phyloP scores from a whole-genome alignment of 208 protist genomes.

The Leishmania guyanensis region DNA sequence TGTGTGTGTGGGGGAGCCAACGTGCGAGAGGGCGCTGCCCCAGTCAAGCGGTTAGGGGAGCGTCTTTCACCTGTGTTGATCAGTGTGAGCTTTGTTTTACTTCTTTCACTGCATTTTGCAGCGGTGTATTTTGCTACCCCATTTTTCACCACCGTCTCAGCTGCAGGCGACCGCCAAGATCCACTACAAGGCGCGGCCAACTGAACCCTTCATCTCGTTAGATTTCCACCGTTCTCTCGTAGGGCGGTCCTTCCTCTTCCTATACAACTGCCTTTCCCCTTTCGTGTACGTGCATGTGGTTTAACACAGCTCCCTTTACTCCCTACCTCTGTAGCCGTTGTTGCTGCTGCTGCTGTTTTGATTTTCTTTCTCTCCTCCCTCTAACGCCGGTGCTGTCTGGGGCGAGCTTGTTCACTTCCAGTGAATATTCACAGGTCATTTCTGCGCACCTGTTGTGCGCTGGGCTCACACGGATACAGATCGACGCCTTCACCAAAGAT shows the following conservation, averaged over 20 bases:
- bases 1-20: too few relatives aligned
- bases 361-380: background rate
- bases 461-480: background rate
- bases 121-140: background rate
- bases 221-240: background rate
- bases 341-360: background rate
- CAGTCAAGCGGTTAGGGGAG: too few relatives aligned
- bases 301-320: background rate
- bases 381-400: background rate
- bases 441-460: background rate
- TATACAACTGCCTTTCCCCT: background rate
- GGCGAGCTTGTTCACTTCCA: background rate
- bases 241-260: background rate
- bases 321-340: conserved; percentile 1
- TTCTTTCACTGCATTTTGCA: background rate
- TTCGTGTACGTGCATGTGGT: background rate
- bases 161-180: background rate
- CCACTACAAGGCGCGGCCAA: background rate
- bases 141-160: background rate
- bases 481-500: background rate
- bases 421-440: background rate
- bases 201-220: background rate
- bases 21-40: too few relatives aligned
- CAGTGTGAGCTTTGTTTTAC: background rate
- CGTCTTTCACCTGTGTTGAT: too few relatives aligned